Evolutionary conservation across 2,329 filamentous ascomycete genomes (phyloP).

Genomic region (Hypoxylon sp.): DNA sequence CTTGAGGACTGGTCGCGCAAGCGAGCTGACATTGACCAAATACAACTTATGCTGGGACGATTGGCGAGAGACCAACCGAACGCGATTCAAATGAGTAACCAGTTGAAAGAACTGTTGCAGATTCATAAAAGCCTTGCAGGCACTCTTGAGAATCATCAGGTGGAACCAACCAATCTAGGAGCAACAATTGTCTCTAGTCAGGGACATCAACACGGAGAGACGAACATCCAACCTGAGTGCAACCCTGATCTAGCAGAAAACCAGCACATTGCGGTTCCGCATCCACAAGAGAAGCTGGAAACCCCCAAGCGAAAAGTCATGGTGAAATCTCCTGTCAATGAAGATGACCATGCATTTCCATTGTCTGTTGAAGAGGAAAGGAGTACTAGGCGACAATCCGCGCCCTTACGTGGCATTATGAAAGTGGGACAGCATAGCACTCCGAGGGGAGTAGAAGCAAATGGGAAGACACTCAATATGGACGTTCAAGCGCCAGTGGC

Average conservation of each 20-base stretch:
- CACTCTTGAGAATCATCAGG: slow-evolving; percentile 41
- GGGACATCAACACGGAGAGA: slow-evolving; percentile 7
- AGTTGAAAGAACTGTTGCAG: slow-evolving; percentile 43
- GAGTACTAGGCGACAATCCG: slow-evolving; percentile 47
- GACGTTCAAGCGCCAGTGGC: slow-evolving; percentile 14
- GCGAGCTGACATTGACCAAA: slow-evolving; percentile 41
- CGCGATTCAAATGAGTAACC: slow-evolving; percentile 37
- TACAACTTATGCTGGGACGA: slow-evolving; percentile 43
- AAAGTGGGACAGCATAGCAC: slow-evolving; percentile 43
- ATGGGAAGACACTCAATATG: slow-evolving; percentile 23
- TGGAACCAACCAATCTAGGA: slow-evolving; percentile 12
- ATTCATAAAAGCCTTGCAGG: slow-evolving; percentile 44
- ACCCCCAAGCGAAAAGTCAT: slow-evolving; percentile 47
- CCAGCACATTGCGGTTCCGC: neutral
- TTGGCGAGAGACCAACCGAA: slow-evolving; percentile 41
- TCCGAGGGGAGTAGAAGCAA: slow-evolving; percentile 33
- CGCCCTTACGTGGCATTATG: slow-evolving; percentile 50
- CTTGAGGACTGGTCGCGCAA: slow-evolving; percentile 46
- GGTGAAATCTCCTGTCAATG: slow-evolving; percentile 46
- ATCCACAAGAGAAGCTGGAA: slow-evolving; percentile 15
- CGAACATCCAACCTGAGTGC: neutral
- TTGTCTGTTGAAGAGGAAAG: slow-evolving; percentile 53
- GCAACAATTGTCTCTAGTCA: neutral
- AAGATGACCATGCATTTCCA: slow-evolving; percentile 44
- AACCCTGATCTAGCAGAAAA: neutral